Evolutionary conservation across 768 basidiomycete species (phyloP).

Genomic region (Polyporus arcularius): DNA sequence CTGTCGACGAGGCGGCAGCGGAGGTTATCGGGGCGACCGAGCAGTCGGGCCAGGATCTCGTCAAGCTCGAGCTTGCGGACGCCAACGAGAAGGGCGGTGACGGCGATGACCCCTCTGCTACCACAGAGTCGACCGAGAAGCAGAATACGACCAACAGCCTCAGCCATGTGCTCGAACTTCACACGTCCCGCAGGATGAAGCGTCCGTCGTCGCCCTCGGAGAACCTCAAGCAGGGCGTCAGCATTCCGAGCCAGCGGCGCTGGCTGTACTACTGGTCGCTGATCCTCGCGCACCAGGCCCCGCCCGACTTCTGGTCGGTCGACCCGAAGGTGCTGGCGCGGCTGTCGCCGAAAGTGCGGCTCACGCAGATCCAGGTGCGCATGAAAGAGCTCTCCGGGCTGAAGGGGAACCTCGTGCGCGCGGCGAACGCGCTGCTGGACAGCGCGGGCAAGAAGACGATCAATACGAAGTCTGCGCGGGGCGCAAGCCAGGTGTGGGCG

Average conservation of each 20-base stretch:
- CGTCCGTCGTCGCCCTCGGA: slow-evolving; percentile 24
- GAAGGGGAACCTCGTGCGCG: slow-evolving; percentile 54
- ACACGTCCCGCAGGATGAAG: slow-evolving; percentile 74
- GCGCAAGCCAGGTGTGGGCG: slow-evolving; percentile 57
- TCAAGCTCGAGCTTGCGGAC: slow-evolving; percentile 20
- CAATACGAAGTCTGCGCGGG: slow-evolving; percentile 23
- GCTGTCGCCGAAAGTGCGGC: slow-evolving; percentile 47
- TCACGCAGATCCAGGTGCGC: slow-evolving; percentile 59
- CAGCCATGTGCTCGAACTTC: slow-evolving; percentile 62
- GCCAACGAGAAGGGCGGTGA: neutral
- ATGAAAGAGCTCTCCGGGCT: slow-evolving; percentile 57
- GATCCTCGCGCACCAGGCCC: slow-evolving; percentile 57
- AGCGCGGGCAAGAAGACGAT: slow-evolving; percentile 41
- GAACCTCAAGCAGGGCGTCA: slow-evolving; percentile 56
- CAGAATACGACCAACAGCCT: slow-evolving; percentile 31
- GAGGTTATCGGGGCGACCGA: slow-evolving; percentile 13
- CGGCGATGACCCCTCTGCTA: neutral
- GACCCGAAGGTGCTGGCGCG: slow-evolving; percentile 6
- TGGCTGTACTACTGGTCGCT: slow-evolving; percentile 81
- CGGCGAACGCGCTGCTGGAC: slow-evolving; percentile 56
- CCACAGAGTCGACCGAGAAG: neutral
- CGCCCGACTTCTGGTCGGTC: slow-evolving; percentile 47
- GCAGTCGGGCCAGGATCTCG: slow-evolving; percentile 16
- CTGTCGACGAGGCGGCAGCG: slow-evolving; percentile 37
- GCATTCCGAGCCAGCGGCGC: slow-evolving; percentile 79